These are phyloP conservation scores for Luvunga scandens DNA, from an alignment of 345 rosid species.

Conservation along the genomic window DNA sequence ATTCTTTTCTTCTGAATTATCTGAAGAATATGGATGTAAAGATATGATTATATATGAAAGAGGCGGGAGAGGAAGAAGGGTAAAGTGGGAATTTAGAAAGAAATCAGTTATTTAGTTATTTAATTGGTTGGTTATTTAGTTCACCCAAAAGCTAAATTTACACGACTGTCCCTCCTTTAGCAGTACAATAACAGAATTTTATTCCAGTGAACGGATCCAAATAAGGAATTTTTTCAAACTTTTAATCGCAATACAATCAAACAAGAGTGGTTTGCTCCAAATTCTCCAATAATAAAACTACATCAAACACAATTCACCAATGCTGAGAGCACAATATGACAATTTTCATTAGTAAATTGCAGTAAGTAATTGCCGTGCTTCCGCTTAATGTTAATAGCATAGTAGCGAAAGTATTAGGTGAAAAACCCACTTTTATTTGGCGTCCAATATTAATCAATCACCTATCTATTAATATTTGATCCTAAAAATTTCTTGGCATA, in stretches of 20 bases:
- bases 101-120: not conserved
- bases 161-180: conserved; percentile 35
- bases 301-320: conserved; percentile 15
- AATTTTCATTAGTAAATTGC: too few species aligned
- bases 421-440: too few species aligned
- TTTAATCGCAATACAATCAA: conserved; percentile 28
- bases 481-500: too few species aligned
- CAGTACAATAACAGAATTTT: conserved; percentile 10
- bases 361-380: too few species aligned
- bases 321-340: too few species aligned
- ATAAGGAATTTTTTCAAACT: conserved; percentile 37
- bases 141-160: too few species aligned
- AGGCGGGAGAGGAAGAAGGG: not conserved
- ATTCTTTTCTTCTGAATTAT: not conserved
- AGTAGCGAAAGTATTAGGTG: too few species aligned
- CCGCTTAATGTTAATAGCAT: too few species aligned
- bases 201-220: conserved; percentile 57
- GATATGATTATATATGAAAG: not conserved
- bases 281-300: conserved; percentile 30
- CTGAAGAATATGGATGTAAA: too few species aligned
- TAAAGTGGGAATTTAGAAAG: not conserved
- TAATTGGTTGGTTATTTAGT: not conserved
- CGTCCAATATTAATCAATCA: too few species aligned
- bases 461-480: too few species aligned
- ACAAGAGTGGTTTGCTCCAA: conserved; percentile 39